Percentiles rank a stretch among this genome's conserved stretches.
Evolutionary conservation across 306 rosid genomes (phyloP).

Genomic region (Pterocarpus macrocarpus): DNA sequence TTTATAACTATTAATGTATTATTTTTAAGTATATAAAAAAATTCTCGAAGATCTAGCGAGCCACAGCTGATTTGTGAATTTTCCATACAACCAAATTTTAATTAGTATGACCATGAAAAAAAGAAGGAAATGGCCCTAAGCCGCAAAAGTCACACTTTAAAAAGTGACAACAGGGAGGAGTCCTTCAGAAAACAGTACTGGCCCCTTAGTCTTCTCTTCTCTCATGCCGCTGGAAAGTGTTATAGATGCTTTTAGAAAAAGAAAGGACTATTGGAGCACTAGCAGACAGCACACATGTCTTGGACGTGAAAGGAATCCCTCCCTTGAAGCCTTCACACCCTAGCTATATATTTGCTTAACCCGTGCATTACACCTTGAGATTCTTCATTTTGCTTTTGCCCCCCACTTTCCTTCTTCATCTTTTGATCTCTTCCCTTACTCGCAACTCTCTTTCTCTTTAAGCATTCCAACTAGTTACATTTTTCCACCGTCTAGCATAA

Average conservation of each 20-base stretch:
- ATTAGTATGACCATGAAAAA: slow-evolving; percentile 3
- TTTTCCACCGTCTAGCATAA: slow-evolving; percentile 26
- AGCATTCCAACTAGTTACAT: slow-evolving; percentile 9
- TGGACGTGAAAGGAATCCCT: slow-evolving; percentile 42
- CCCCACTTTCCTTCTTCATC: slow-evolving; percentile 22
- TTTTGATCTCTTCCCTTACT: slow-evolving; percentile 8
- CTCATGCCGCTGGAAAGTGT: slow-evolving; percentile 41
- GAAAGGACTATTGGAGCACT: slow-evolving; percentile 58
- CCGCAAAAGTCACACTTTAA: slow-evolving; percentile 57
- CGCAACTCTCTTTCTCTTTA: slow-evolving; percentile 32
- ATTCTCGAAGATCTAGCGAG: slow-evolving; percentile 14
- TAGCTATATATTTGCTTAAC: background rate
- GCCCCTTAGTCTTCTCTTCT: background rate
- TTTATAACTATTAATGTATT: background rate
- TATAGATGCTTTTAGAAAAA: slow-evolving; percentile 46
- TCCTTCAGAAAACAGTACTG: slow-evolving; percentile 10
- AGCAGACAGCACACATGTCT: slow-evolving; percentile 43
- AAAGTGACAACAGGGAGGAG: slow-evolving; percentile 42
- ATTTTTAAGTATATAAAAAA: background rate
- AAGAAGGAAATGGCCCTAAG: slow-evolving; percentile 43
- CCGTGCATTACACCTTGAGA: slow-evolving; percentile 33
- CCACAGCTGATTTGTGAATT: background rate
- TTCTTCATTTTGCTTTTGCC: slow-evolving; percentile 49
- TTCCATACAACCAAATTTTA: slow-evolving; percentile 5
- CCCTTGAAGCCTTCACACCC: background rate